phyloP scores from a whole-genome alignment of 2,329 filamentous ascomycete genomes.

The Sarocladium kiliense region DNA sequence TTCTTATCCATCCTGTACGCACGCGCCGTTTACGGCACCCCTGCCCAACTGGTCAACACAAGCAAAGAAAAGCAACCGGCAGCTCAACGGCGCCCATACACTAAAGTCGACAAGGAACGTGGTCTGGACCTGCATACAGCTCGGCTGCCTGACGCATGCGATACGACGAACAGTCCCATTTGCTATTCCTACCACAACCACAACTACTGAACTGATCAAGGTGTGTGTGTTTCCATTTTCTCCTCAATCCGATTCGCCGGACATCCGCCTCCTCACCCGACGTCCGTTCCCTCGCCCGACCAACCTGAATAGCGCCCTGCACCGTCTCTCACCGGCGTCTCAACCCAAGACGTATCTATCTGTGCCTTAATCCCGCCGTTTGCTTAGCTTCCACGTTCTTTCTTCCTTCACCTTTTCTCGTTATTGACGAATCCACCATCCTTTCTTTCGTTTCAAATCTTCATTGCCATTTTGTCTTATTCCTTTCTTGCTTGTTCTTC shows the following conservation, averaged over 20 bases:
- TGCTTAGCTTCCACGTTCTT: background rate
- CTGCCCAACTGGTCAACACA: background rate
- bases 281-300: background rate
- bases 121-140: background rate
- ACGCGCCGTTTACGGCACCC: too few relatives aligned
- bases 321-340: constrained; percentile 1
- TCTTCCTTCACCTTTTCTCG: background rate
- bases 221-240: background rate
- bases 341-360: background rate
- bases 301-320: constrained; percentile 4
- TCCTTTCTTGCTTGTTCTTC: background rate
- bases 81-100: background rate
- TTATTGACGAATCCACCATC: background rate
- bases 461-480: background rate
- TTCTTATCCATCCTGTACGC: background rate
- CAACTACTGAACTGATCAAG: background rate
- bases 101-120: background rate
- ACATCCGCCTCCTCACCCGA: background rate
- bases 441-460: background rate
- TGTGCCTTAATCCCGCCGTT: background rate
- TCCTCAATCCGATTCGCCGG: background rate
- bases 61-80: background rate
- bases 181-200: background rate
- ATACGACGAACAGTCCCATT: background rate
- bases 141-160: background rate